Base-by-base conservation (phyloP, 805 yeast genomes). In the Isabelozyma gotoi region DNA sequence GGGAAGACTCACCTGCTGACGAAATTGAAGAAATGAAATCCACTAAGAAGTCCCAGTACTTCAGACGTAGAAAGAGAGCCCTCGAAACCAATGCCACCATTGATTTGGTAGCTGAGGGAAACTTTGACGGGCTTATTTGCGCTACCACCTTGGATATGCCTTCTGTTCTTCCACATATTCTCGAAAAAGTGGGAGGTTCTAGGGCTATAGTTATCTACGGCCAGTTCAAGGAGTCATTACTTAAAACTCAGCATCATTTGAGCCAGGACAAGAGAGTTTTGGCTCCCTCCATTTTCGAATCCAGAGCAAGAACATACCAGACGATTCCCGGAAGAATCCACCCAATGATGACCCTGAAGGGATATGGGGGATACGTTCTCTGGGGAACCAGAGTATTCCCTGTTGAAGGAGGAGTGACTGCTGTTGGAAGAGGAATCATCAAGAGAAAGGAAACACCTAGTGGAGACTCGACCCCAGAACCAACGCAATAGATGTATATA, bases 271-370 rank as follows among this genome's bases (percentile, higher is more conserved):
- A 80, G 46, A 74, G 89, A 37, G 78, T 88, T 7, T 70, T 94
- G 52, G 92, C 94, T 0, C 96, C 97, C 4, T 80, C 88, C 12
- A 80, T 92, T 17, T 74, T 78, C 48, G 97, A 91, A 62, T 80
- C 95, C 1, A 75, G 88, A 48, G 94, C 86, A 10, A 78, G 97
- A 50, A 84, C 83, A 39, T 91, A 85, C 61, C 99, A 94, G 69
- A 89, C 97, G 3, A 81, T 92, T 20, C 88, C 96, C 15, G 99
- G 98, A 6, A 82, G 95, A 59, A 72, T 92, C 56, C 99, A 94
- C 63, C 99, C 99, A 0, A 59, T 84, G 47, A 94, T 94, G 99
- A 88, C 97, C 0, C 82, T 85, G 76, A 77, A 88, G 55, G 90
- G 96, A 5, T 91, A 85, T 45, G 98, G 97, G 27, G 99, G 99